Evolutionary conservation across 768 basidiomycete genomes (phyloP), one percentile per base, ranked within the genome.

Genomic region (Cystobasidium onofrii): DNA sequence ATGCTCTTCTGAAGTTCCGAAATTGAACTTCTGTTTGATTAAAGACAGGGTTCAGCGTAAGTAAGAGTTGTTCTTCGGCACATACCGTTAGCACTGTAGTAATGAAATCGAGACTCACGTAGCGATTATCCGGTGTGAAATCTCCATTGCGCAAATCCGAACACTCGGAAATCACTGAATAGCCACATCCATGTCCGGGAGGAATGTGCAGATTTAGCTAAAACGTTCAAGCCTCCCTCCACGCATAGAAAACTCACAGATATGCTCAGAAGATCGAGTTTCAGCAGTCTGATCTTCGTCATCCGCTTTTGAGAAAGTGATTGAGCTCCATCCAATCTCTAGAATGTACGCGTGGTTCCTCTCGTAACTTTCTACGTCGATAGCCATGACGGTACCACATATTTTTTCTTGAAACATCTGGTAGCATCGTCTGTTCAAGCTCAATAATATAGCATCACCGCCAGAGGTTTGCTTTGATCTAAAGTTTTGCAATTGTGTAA

Each of bases 281-380:
- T 64, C 63, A 4, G 12, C 29, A 17, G 36, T 34, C 39, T 63
- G 25, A 27, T 27, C 39, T 20, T 18, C 39, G 4, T 46, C 63
- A 34, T 27, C 33, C 33, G 25, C 12, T 46, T 64, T 34, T 9
- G 27, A 27, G 15, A 39, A 71, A 1, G 52, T 31, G 33, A 71
- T 36, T 25, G 23, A 61, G 34, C 54, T 36, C 54, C 55, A 71
- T 4, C 69, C 69, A 43, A 71, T 71, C 25, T 71, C 69, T 27
- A 44, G 34, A 1, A 71, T 39, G 12, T 27, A 39, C 25, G 50
- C 20, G 41, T 71, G 69, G 20, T 71, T 39, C n/a, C 31, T 27
- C n/a, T 71, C 69, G 18, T 31, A 71, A 36, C 69, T 71, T 44
- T 71, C 69, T 6, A 71, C 34, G 29, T 71, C 69, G 15, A 71